Base-by-base conservation (phyloP, 129 eudicot species). In the Rutidosis leptorrhynchoides region DNA sequence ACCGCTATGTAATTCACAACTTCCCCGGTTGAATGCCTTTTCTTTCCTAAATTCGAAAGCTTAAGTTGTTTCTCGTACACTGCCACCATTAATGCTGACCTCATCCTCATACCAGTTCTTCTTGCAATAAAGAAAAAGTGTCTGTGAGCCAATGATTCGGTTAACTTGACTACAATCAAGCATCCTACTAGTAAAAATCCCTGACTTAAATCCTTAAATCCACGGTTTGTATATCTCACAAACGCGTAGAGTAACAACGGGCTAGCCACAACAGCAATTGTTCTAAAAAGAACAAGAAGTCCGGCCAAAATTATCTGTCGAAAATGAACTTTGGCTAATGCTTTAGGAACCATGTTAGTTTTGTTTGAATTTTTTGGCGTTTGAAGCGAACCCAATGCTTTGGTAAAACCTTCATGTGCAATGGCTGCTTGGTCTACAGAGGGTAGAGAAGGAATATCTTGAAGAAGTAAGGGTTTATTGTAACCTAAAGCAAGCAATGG, bases 1-100 rank as follows among this genome's bases (percentile, higher is more conserved):
- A 86, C 83, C 0, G 83, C 82, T 6, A 86, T 86, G 42, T 83
- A 86, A 53, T 87, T 87, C 14, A 78, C 89, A 24, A 87, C 58
- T 66, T 87, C 89, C 0, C 95, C 89, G 0, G 89, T 83, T n/a
- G 95, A 83, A 43, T 87, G 95, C 43, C 81, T 73, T 64, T 21
- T 72, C 57, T 78, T 76, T 49, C 87, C 89, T 24, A 78, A 9
- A 46, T 67, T 87, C 2, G 95, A 87, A 40, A 87, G 81, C 55
- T 67, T 83, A 20, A 87, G 86, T 65, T 75, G 84, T 68, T 83
- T 87, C 20, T 73, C 78, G 33, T 87, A 83, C 6, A 83, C 74
- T 22, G 84, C 87, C 14, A 79, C 89, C 82, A 87, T 83, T 16
- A 87, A 77, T 62, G 83, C 81, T 3, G 95, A 81, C 66, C 95